These are phyloP conservation scores for Geotrichum armillariae DNA, from an alignment of 1,139 yeast genomes.

Conservation along the genomic window DNA sequence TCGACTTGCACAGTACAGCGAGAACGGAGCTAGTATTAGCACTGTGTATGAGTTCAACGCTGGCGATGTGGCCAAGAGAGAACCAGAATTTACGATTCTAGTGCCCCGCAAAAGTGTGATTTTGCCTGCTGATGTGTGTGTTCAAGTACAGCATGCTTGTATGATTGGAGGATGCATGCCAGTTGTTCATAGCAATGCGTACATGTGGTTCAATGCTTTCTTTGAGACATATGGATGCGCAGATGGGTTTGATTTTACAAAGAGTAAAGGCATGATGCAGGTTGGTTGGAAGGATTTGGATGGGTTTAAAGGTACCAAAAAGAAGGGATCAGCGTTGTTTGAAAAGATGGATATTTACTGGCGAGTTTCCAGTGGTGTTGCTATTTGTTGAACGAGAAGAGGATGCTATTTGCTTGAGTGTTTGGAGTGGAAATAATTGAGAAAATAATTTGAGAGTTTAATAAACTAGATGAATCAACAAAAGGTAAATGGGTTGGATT, in stretches of 20 bases:
- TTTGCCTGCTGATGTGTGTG: slow-evolving; percentile 27
- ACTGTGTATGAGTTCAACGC: slow-evolving; percentile 28
- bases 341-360: slow-evolving; percentile 48
- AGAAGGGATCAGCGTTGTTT: slow-evolving; percentile 55
- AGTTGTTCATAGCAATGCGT: slow-evolving; percentile 30
- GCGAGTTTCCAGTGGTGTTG: slow-evolving; percentile 27
- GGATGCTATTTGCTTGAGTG: too few species aligned
- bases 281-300: slow-evolving; percentile 62
- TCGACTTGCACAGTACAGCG: slow-evolving; percentile 28
- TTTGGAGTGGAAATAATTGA: too few species aligned
- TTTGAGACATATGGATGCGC: slow-evolving; percentile 35
- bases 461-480: too few species aligned
- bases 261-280: slow-evolving; percentile 29
- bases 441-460: too few species aligned
- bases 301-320: slow-evolving; percentile 63
- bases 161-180: slow-evolving; percentile 19
- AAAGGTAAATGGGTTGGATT: too few species aligned
- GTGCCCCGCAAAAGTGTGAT: slow-evolving; percentile 13
- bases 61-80: slow-evolving; percentile 23
- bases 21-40: slow-evolving; percentile 25
- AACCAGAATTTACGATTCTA: slow-evolving; percentile 18
- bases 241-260: slow-evolving; percentile 22
- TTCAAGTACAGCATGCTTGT: slow-evolving; percentile 24
- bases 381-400: too few species aligned
- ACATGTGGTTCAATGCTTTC: slow-evolving; percentile 40